These are phyloP conservation scores for Moesziomyces aphidis DNA, from an alignment of 1,284 basidiomycete species.

Conservation along the genomic window DNA sequence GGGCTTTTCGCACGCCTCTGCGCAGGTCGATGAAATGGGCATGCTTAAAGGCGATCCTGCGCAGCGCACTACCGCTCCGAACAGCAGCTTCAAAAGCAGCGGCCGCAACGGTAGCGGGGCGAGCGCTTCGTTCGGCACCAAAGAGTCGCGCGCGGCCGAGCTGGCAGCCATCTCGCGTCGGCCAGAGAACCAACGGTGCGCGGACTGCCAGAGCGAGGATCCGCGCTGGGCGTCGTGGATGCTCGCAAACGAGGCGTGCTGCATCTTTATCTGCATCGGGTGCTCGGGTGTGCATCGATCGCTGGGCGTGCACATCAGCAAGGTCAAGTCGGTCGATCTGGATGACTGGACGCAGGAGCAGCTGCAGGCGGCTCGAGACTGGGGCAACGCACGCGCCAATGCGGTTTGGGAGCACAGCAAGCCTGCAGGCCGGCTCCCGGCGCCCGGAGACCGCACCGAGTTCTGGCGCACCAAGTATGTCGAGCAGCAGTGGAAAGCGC, in stretches of 20 bases:
- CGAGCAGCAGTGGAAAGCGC: conserved; percentile 35
- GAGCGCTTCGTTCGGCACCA: conserved; percentile 21
- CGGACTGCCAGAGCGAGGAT: conserved; percentile 69
- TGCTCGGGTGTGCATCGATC: conserved; percentile 71
- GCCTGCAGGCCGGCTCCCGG: conserved; percentile 23
- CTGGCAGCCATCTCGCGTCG: conserved; percentile 66
- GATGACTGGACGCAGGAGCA: conserved; percentile 68
- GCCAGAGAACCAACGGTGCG: conserved; percentile 69
- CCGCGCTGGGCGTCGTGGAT: conserved; percentile 69
- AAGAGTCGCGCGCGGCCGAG: conserved; percentile 49
- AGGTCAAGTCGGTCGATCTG: conserved; percentile 71
- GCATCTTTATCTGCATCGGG: conserved; percentile 71
- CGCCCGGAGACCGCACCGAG: conserved; percentile 16
- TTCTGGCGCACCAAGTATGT: conserved; percentile 56
- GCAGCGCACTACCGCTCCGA: background rate
- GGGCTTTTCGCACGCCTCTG: conserved; percentile 17
- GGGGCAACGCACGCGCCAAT: conserved; percentile 56
- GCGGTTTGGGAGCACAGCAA: conserved; percentile 48
- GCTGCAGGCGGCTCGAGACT: conserved; percentile 46
- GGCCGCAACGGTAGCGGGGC: conserved; percentile 9
- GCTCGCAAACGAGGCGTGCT: conserved; percentile 65
- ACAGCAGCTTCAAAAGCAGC: background rate
- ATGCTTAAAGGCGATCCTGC: conserved; percentile 11
- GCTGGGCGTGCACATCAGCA: conserved; percentile 72
- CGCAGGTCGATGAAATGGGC: conserved; percentile 25